These are phyloP conservation scores for Acanthamoeba healyi DNA, from an alignment of 208 protist genomes.

Conservation along the genomic window DNA sequence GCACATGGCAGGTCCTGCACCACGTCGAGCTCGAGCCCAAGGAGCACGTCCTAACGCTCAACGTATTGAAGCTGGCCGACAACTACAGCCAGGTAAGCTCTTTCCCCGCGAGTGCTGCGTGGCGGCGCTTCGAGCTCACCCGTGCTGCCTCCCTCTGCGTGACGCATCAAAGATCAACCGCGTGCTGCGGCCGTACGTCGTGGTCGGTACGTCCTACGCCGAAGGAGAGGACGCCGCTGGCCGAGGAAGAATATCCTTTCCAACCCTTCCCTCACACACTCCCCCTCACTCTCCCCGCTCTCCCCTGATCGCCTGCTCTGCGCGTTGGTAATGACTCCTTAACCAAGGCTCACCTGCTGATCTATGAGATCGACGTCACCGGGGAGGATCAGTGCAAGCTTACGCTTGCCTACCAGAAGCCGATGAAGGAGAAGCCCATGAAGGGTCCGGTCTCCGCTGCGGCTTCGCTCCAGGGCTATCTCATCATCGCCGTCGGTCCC, in stretches of 20 bases:
- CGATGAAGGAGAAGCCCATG: conserved; percentile 31
- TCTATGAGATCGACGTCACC: conserved; percentile 54
- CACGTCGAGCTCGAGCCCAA: conserved; percentile 11
- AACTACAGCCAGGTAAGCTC: conserved; percentile 52
- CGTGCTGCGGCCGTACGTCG: conserved; percentile 32
- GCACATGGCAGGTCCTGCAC: conserved; percentile 64
- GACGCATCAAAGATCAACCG: background rate
- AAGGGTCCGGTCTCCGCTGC: conserved; percentile 46
- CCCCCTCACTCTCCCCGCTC: background rate
- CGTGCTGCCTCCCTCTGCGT: too few species aligned
- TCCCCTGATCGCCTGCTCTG: background rate
- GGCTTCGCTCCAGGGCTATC: conserved; percentile 58
- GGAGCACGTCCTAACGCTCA: conserved; percentile 55
- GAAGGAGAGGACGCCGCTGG: conserved; percentile 52
- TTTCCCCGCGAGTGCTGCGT: background rate
- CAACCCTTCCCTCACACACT: background rate
- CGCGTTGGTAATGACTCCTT: background rate
- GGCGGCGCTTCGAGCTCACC: too few species aligned
- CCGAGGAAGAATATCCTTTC: conserved; percentile 72
- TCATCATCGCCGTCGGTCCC: conserved; percentile 56
- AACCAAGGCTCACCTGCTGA: conserved; percentile 7
- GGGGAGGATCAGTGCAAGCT: conserved; percentile 40
- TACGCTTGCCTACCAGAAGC: conserved; percentile 30
- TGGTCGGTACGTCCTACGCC: conserved; percentile 46
- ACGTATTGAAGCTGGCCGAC: conserved; percentile 56